Evolutionary conservation across 305 asterid genomes (phyloP).

Genomic region (Fraxinus greggii): DNA sequence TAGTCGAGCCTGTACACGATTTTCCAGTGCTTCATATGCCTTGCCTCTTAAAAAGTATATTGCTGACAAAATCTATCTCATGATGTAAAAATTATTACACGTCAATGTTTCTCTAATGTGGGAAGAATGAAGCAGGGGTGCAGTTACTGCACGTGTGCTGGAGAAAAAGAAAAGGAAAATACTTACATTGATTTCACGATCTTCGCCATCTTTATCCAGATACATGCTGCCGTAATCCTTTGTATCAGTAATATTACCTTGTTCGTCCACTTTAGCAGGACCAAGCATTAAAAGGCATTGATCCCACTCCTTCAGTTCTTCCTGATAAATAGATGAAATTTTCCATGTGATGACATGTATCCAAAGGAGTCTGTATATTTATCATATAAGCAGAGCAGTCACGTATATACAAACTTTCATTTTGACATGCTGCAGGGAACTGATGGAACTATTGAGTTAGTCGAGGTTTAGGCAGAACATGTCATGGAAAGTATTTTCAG

Average conservation of each 20-base stretch:
- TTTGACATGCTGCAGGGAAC: conserved; percentile 18
- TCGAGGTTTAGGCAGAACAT: neutral
- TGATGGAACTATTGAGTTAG: neutral
- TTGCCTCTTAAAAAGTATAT: conserved; percentile 96
- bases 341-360: neutral
- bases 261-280: conserved; percentile 91
- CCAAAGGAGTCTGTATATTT: neutral
- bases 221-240: conserved; percentile 75
- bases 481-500: neutral
- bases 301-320: conserved; percentile 98
- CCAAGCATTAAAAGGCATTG: conserved; percentile 94
- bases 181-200: conserved; percentile 96
- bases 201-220: conserved; percentile 94
- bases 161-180: conserved; percentile 15
- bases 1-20: conserved; percentile 85
- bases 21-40: conserved; percentile 95
- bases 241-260: conserved; percentile 79
- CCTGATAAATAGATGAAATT: conserved; percentile 45
- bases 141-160: conserved; percentile 20
- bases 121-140: conserved; percentile 7
- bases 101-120: neutral
- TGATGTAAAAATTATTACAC: conserved; percentile 29
- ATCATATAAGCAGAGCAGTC: conserved; percentile 12
- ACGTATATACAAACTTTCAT: neutral
- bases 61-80: conserved; percentile 77